Base-by-base conservation (phyloP, 192 early-diverging fungal genomes). In the Geranomyces variabilis region DNA sequence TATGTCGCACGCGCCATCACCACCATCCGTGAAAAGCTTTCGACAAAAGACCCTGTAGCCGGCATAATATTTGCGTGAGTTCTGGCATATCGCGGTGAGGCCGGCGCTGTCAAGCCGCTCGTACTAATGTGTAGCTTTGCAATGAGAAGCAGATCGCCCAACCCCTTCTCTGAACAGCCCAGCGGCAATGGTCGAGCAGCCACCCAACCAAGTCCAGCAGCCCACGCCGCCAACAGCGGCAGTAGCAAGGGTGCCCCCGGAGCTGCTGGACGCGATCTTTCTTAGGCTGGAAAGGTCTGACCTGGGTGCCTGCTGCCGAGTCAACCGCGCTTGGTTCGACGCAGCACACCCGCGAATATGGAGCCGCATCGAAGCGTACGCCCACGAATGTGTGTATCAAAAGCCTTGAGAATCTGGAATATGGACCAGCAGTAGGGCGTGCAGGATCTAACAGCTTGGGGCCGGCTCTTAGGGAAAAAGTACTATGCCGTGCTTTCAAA, bases 191-290 rank as follows among this genome's bases (percentile, higher is more conserved):
- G 36, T 41, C 10, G 36, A 41, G 36, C 36, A 41, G 36, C 36
- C 36, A 7, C 36, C 36, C 36, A 41, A 41, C 36, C 36, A 41
- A 10, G 3, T 41, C 36, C 36, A 7, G 36, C 36, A 41, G 36
- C 36, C 36, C n/a, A n/a, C n/a, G 10, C 36, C 36, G 36, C 36
- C 36, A 10, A 41, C 10, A 41, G 5, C 36, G 4, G 51, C 51
- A 3, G 17, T 53, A 53, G 51, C 51, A 3, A 4, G 31, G 29
- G 58, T 64, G 28, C 63, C 63, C 3, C 33, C 28, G 4, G 63
- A 64, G 43, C 34, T 64, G 7, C 63, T 64, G 15, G 63, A 64
- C 44, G 63, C 63, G 34, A 64, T 64, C 12, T 64, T 64, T 29
- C 15, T 31, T 7, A n/a, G 33, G 6, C 41, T 64, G 6, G 41